Evolutionary conservation across 306 rosid species (phyloP), one percentile per base, ranked within the genome.

Genomic region (Castanea sativa): DNA sequence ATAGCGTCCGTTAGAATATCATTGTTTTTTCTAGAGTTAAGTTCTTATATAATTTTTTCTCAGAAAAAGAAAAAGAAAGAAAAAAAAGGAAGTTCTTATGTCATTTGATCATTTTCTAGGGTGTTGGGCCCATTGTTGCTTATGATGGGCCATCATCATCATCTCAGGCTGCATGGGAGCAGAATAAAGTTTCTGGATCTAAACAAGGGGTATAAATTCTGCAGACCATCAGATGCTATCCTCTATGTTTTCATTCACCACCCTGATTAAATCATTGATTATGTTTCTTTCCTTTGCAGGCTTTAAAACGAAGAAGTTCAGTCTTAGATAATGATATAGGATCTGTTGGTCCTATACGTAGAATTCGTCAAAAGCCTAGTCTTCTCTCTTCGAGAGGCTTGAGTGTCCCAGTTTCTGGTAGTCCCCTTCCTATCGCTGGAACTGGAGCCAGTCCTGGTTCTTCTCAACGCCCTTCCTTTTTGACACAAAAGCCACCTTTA

Each of bases 331-430:
- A 87, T 86, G 97, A 93, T 83, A 83, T 90, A 61, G 98, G 97
- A 80, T 87, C 97, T 78, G 85, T 80, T 76, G 97, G 99, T 85
- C 90, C 97, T 59, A 85, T 90, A 52, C 97, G 97, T 49, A 88
- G 91, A 81, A 88, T 83, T 79, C 98, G 96, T 63, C 97, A 86
- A 5, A 91, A 91, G 81, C 82, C 96, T 64, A 95, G 86, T 89
- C 93, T 89, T 63, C 76, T 86, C 18, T 86, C 87, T 81, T 80
- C 91, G 14, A 90, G 85, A 90, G 91, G 89, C 78, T 86, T 83
- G 81, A 79, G 87, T 81, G 79, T 78, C 57, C 84, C 89, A 16
- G 79, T 81, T 69, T 87, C 88, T 73, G 90, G 86, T 49, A 85
- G 88, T 73, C 83, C 85, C 71, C 63, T 85, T 65, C 84, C 88